Conservation (phyloP, 129 eudicot genomes). For the Escallonia rubra region DNA sequence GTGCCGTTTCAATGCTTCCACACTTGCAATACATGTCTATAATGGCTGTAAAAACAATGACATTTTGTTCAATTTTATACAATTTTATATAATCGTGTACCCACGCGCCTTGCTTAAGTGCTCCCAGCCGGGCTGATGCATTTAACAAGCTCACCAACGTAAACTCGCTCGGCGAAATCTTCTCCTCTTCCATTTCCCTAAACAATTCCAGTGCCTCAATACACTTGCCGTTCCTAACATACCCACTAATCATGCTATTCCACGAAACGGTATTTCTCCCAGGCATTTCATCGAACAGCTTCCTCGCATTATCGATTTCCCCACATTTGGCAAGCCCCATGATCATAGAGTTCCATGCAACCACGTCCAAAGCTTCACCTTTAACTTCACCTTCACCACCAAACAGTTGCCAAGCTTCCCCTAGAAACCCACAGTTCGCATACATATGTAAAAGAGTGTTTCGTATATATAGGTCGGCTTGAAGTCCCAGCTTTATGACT, state of each 20-base stretch:
- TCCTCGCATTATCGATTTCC: slow-evolving; percentile 33
- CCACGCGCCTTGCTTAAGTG: slow-evolving; percentile 67
- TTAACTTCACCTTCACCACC: slow-evolving; percentile 24
- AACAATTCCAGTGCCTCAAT: slow-evolving; percentile 49
- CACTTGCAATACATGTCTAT: slow-evolving; percentile 74
- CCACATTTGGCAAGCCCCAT: slow-evolving; percentile 46
- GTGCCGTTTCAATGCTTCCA: slow-evolving; percentile 50
- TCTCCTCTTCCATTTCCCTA: slow-evolving; percentile 41
- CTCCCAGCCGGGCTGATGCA: slow-evolving; percentile 58
- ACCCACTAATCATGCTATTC: slow-evolving; percentile 78
- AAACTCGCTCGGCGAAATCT: slow-evolving; percentile 35
- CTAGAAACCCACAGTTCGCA: slow-evolving; percentile 51
- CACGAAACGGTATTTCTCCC: slow-evolving; percentile 48
- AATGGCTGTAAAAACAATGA: slow-evolving; percentile 43
- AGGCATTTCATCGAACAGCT: slow-evolving; percentile 52
- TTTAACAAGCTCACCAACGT: slow-evolving; percentile 57
- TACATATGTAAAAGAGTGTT: slow-evolving; percentile 63
- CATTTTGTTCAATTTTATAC: slow-evolving; percentile 34
- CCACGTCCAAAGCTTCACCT: slow-evolving; percentile 38
- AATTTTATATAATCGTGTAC: slow-evolving; percentile 50
- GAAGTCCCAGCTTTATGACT: slow-evolving; percentile 46
- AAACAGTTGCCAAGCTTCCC: slow-evolving; percentile 45
- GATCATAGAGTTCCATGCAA: slow-evolving; percentile 64
- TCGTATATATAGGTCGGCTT: slow-evolving; percentile 46
- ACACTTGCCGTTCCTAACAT: slow-evolving; percentile 53